These are phyloP conservation scores for Combretum micranthum DNA, from an alignment of 345 rosid genomes.

Conservation along the genomic window DNA sequence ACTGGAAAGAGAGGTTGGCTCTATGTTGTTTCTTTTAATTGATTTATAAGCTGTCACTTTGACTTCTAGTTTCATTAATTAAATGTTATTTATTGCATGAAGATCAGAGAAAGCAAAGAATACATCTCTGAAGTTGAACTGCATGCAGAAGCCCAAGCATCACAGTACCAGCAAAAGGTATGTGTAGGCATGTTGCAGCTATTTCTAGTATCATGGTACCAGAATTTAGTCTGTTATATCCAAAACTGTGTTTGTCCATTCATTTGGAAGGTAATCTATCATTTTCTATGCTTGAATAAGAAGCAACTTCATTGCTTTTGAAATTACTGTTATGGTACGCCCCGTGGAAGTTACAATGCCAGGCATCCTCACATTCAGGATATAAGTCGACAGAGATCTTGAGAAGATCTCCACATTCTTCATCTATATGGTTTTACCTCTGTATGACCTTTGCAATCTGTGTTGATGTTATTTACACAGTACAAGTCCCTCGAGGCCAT, in stretches of 20 bases:
- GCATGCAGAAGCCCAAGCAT: slow-evolving; percentile 94
- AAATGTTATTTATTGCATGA: slow-evolving; percentile 16
- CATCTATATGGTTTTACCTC: no score
- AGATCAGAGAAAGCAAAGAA: slow-evolving; percentile 72
- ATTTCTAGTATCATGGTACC: neutral
- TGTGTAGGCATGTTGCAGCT: slow-evolving; percentile 4
- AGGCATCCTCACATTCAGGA: no score
- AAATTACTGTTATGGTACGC: no score
- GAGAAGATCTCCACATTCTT: no score
- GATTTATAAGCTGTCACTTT: no score
- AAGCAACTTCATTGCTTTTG: no score
- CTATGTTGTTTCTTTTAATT: neutral
- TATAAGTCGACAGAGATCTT: no score
- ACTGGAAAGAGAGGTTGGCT: slow-evolving; percentile 58
- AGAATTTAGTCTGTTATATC: neutral
- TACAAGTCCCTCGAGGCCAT: slow-evolving; percentile 72
- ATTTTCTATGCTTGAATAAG: no score
- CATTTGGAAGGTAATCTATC: no score
- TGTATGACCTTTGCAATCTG: no score
- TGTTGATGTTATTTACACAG: slow-evolving; percentile 24
- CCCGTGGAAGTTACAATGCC: no score
- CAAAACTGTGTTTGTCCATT: no score
- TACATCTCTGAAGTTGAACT: slow-evolving; percentile 68
- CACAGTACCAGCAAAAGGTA: slow-evolving; percentile 82
- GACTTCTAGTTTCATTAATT: neutral